Conservation (phyloP, 768 basidiomycete genomes). For the Solioccasus polychromus region DNA sequence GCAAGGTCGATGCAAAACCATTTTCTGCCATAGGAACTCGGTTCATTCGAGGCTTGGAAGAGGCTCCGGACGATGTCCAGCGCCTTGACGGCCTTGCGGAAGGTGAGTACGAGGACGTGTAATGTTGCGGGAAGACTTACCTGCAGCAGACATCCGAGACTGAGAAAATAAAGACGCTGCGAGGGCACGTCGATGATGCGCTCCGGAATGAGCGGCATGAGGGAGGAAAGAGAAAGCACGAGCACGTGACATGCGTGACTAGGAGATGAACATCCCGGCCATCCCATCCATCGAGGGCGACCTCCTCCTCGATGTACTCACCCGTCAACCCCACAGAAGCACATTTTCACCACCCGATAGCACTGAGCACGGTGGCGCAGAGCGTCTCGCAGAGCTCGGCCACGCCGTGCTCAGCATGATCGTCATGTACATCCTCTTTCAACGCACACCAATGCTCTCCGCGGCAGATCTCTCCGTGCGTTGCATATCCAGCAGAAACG, state of each 20-base stretch:
- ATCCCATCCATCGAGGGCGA: conserved; percentile 58
- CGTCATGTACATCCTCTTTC: conserved; percentile 50
- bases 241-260: conserved; percentile 18
- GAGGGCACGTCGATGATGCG: conserved; percentile 72
- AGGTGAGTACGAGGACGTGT: not conserved
- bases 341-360: conserved; percentile 35
- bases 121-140: conserved; percentile 34
- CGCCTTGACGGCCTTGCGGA: conserved; percentile 67
- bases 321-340: conserved; percentile 42
- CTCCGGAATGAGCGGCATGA: conserved; percentile 64
- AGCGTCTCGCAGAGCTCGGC: conserved; percentile 61
- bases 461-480: conserved; percentile 45
- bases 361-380: conserved; percentile 51
- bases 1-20: conserved; percentile 72
- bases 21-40: conserved; percentile 50
- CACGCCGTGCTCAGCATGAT: conserved; percentile 48
- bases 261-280: conserved; percentile 38
- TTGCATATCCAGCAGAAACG: not conserved
- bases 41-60: conserved; percentile 44
- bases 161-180: conserved; percentile 75
- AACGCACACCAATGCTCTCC: conserved; percentile 40
- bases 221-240: not conserved
- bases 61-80: conserved; percentile 63
- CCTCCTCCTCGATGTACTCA: conserved; percentile 57
- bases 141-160: conserved; percentile 74